Evolutionary conservation across 2,329 filamentous ascomycete species (phyloP).

Genomic region (Cadophora sp.): DNA sequence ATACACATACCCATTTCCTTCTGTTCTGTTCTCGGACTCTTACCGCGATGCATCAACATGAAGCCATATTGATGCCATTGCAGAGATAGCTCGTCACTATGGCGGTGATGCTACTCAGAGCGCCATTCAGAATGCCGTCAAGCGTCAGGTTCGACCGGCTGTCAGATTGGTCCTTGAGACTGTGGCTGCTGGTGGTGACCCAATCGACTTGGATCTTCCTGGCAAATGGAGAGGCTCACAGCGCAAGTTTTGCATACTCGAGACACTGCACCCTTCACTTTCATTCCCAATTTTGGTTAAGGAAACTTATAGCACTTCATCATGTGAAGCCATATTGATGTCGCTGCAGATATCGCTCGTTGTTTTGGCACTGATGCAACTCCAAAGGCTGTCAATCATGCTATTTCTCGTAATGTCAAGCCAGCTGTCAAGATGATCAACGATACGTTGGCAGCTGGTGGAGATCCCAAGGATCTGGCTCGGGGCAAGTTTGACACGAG

Average conservation of each 20-base stretch:
- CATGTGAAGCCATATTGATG: constrained; percentile 15
- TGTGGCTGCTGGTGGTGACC: constrained; percentile 20
- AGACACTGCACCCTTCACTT: background rate
- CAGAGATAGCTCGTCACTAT: constrained; percentile 26
- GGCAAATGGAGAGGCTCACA: background rate
- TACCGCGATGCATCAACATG: background rate
- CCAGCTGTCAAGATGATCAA: constrained; percentile 27
- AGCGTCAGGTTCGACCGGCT: constrained; percentile 44
- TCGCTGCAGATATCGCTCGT: constrained; percentile 22
- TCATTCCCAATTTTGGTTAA: background rate
- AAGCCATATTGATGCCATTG: constrained; percentile 1
- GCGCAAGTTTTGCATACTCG: background rate
- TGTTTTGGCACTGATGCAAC: constrained; percentile 41
- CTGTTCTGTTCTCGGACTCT: background rate
- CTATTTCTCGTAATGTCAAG: constrained; percentile 44
- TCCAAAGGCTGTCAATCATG: constrained; percentile 30
- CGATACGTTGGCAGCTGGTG: constrained; percentile 14
- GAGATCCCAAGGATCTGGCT: constrained; percentile 23
- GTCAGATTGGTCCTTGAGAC: constrained; percentile 18
- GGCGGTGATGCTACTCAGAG: constrained; percentile 41
- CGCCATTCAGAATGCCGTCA: constrained; percentile 34
- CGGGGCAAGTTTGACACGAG: background rate
- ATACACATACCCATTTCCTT: constrained; percentile 23
- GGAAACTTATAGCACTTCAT: background rate
- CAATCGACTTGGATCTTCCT: constrained; percentile 15